A percentile compares a stretch with the other conserved stretches of the same genome.
phyloP scores from a whole-genome alignment of 2,329 filamentous ascomycete species.

The Trichophyton verrucosum region DNA sequence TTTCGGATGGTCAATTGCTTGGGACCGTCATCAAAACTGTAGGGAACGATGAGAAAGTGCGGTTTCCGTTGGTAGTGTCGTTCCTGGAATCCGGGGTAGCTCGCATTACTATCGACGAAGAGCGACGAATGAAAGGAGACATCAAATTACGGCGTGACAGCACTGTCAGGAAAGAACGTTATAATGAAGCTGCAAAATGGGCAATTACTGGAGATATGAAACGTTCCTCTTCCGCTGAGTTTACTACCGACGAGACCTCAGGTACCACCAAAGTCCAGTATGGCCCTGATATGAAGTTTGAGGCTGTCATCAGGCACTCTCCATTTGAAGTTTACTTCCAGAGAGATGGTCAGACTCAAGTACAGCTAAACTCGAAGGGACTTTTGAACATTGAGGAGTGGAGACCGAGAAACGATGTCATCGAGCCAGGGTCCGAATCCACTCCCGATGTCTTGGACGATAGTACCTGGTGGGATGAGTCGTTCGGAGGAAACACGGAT shows the following conservation, averaged over 20 bases:
- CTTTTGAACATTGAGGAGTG: conserved; percentile 91
- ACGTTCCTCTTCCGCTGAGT: conserved; percentile 56
- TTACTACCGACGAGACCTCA: conserved; percentile 52
- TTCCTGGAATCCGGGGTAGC: conserved; percentile 85
- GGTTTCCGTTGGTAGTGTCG: conserved; percentile 69
- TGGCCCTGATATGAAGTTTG: conserved; percentile 61
- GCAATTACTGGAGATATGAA: conserved; percentile 70
- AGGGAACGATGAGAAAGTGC: conserved; percentile 52
- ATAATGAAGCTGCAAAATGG: conserved; percentile 83
- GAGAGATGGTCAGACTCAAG: conserved; percentile 65
- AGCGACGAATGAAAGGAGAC: conserved; percentile 75
- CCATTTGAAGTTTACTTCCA: conserved; percentile 82
- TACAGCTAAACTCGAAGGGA: conserved; percentile 83
- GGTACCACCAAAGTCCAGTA: conserved; percentile 65
- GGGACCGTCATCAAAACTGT: conserved; percentile 73
- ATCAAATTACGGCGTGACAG: conserved; percentile 80
- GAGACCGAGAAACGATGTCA: conserved; percentile 66
- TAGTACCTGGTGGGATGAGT: conserved; percentile 95
- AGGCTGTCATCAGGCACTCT: conserved; percentile 69
- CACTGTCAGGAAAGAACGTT: conserved; percentile 75
- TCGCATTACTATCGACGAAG: conserved; percentile 80
- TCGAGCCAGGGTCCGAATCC: conserved; percentile 25
- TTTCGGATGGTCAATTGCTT: conserved; percentile 68
- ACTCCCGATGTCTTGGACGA: conserved; percentile 51
- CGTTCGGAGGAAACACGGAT: conserved; percentile 89